Evolutionary conservation across 768 basidiomycete genomes (phyloP).

Genomic region (Pholiota conissans): DNA sequence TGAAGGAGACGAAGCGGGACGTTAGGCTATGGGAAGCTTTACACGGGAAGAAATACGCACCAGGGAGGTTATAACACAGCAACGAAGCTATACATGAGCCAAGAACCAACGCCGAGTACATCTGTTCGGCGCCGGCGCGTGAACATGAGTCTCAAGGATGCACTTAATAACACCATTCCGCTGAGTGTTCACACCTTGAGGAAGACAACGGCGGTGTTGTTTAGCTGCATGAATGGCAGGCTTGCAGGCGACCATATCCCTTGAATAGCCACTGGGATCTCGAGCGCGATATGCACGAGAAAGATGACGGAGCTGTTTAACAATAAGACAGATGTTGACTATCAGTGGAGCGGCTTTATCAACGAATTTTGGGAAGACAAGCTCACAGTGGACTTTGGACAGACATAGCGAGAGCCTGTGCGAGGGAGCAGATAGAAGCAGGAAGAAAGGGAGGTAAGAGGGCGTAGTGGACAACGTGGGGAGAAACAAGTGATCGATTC

Average conservation of each 20-base stretch:
- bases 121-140: conserved; percentile 33
- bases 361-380: neutral
- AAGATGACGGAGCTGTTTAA: conserved; percentile 54
- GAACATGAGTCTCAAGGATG: neutral
- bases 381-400: conserved; percentile 6
- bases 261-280: conserved; percentile 76
- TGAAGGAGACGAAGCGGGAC: no score
- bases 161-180: neutral
- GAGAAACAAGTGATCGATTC: neutral
- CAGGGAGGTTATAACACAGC: conserved; percentile 72
- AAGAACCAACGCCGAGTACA: conserved; percentile 66
- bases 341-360: neutral
- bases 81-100: conserved; percentile 61
- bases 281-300: conserved; percentile 77
- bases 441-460: neutral
- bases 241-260: conserved; percentile 62
- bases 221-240: conserved; percentile 78
- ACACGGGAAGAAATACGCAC: conserved; percentile 47
- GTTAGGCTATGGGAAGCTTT: no score
- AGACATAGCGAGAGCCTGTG: neutral
- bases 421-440: neutral
- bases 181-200: conserved; percentile 56
- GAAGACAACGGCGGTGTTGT: conserved; percentile 77
- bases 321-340: neutral
- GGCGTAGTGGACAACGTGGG: neutral